Conservation (phyloP, 768 basidiomycete species). For the Pleurotus salmoneostramineus region DNA sequence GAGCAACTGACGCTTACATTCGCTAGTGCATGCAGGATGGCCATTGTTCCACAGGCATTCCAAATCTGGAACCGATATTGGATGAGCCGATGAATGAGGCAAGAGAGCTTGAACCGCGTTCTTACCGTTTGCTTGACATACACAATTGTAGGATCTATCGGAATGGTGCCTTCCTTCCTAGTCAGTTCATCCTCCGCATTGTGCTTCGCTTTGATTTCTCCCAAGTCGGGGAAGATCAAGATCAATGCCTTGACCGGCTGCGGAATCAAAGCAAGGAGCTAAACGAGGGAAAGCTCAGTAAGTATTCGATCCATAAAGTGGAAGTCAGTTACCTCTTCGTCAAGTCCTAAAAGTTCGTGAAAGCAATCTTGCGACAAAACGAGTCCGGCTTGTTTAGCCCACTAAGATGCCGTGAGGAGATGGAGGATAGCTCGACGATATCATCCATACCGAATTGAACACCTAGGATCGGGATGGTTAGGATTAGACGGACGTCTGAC, state of each 20-base stretch:
- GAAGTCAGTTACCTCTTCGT: too few relatives aligned
- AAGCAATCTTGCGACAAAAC: too few relatives aligned
- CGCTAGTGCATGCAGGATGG: background rate
- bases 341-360: too few relatives aligned
- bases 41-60: conserved; percentile 86
- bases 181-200: conserved; percentile 59
- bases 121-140: conserved; percentile 89
- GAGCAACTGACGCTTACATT: too few relatives aligned
- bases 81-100: too few relatives aligned
- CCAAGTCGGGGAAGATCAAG: conserved; percentile 76
- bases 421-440: too few relatives aligned
- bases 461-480: too few relatives aligned
- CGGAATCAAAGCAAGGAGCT: conserved; percentile 72
- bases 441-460: too few relatives aligned
- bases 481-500: too few relatives aligned
- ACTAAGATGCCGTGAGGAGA: too few relatives aligned
- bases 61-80: conserved; percentile 50
- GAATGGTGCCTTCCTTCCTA: conserved; percentile 35
- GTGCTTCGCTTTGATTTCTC: conserved; percentile 43
- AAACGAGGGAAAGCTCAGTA: background rate
- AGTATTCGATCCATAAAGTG: background rate
- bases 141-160: conserved; percentile 61
- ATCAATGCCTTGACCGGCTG: conserved; percentile 80
- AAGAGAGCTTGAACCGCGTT: conserved; percentile 12
- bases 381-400: too few relatives aligned